Base-by-base conservation (phyloP, 352 stramenopile species). In the Globisporangium orthogonon region DNA sequence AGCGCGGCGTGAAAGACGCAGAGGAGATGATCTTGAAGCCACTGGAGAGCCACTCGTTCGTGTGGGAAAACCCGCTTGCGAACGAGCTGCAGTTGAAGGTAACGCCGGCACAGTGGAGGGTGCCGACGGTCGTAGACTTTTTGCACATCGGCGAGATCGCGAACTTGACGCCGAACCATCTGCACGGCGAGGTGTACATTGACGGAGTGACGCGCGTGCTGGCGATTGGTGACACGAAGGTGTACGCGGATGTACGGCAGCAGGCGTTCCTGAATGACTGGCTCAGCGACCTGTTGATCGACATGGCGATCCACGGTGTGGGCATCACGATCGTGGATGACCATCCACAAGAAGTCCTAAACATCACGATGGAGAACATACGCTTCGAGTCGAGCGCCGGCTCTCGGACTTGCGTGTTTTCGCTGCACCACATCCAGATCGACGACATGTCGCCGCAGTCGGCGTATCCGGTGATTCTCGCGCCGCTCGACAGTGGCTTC, bases 331-430 rank as follows among this genome's bases (percentile, higher is more conserved):
- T 95, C 41, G 84, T 95, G 23, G 86, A 95, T 33, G 65, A 70
- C 11, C 69, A 82, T 49, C 86, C 86, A 3, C 78, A 78, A 45
- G 86, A 95, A 61, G 69, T 93, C 33, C 52, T 94, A 56, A 95
- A 94, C 72, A 76, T 95, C 49, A 94, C 83, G 14, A 85, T 95
- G 75, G 86, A 95, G 60, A 89, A 62, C n/a, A 74, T 95, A 56
- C 75, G 67, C 1, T 73, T 95, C 31, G 64, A 73, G 17, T 91
- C 83, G 17, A 71, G 62, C 15, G 67, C 71, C 23, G 54, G 60
- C 37, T 90, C 83, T 14, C 65, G 83, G 9, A 60, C 61, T 9
- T 61, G 80, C 53, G 71, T 72, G 17, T 82, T 90, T 28, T 76
- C 76, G 40, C 61, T 94, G 46, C 86, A 95, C 45, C 86, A 95